Evolutionary conservation across 768 basidiomycete species (phyloP).

Genomic region (Inosperma sp.): DNA sequence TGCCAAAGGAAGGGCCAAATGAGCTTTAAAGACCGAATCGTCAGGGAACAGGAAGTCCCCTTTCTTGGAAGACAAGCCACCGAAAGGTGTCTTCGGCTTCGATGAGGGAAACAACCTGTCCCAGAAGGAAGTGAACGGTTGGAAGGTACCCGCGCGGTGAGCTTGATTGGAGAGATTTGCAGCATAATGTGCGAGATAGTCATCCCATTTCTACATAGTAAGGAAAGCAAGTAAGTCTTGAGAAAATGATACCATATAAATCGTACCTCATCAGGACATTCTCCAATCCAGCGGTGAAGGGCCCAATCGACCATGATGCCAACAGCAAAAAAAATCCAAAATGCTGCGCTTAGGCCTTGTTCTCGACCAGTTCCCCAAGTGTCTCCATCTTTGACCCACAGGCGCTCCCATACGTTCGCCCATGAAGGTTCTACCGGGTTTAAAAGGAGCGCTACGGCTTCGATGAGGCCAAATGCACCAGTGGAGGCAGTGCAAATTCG

Average conservation of each 20-base stretch:
- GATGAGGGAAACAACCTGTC: constrained; percentile 37
- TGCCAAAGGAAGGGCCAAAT: constrained; percentile 16
- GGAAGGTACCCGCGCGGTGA: constrained; percentile 54
- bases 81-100: constrained; percentile 10
- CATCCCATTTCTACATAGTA: constrained; percentile 66
- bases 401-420: constrained; percentile 59
- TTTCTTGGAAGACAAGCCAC: constrained; percentile 5
- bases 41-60: constrained; percentile 28
- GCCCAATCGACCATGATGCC: constrained; percentile 54
- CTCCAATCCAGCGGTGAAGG: constrained; percentile 51
- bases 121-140: constrained; percentile 52
- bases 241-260: background rate
- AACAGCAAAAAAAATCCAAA: constrained; percentile 43
- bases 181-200: constrained; percentile 56
- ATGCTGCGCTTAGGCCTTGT: constrained; percentile 55
- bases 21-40: constrained; percentile 17
- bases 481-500: constrained; percentile 49
- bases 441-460: constrained; percentile 52
- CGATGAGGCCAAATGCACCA: constrained; percentile 53
- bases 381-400: constrained; percentile 44
- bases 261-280: constrained; percentile 64
- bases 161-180: constrained; percentile 49
- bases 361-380: constrained; percentile 54
- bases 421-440: constrained; percentile 41
- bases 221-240: background rate